phyloP scores from a whole-genome alignment of 805 yeast species.

The Yamadazyma laniorum region DNA sequence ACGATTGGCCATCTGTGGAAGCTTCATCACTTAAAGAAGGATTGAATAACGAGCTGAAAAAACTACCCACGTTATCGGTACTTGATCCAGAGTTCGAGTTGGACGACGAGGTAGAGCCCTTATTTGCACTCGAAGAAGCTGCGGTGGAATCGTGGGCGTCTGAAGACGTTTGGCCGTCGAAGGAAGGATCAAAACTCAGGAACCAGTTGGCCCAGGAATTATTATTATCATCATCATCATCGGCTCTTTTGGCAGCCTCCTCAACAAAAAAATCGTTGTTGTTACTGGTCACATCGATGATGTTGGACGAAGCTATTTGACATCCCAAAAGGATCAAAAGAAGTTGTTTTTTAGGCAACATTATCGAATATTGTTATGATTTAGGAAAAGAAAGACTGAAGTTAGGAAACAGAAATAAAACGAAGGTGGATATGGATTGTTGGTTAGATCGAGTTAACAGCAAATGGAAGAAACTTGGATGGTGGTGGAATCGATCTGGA shows the following conservation, averaged over 20 bases:
- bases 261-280: constrained; percentile 3
- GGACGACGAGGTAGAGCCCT: no score
- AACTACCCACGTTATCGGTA: constrained; percentile 4
- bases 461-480: no score
- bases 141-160: not conserved
- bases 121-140: no score
- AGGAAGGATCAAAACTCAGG: not conserved
- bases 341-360: constrained; percentile 5
- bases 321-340: constrained; percentile 1
- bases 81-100: constrained; percentile 1
- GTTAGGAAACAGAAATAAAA: constrained; percentile 4
- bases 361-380: constrained; percentile 3
- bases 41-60: constrained; percentile 6
- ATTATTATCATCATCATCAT: constrained; percentile 1
- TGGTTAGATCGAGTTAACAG: no score
- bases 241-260: constrained; percentile 1
- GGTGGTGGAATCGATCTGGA: no score
- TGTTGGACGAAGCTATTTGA: constrained; percentile 2
- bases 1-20: no score
- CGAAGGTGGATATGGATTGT: no score
- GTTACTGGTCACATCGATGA: constrained; percentile 10
- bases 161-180: not conserved
- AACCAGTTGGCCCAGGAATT: constrained; percentile 12
- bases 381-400: constrained; percentile 13
- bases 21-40: no score